A percentile compares a stretch with the other conserved stretches of the same genome.
phyloP scores from a whole-genome alignment of 208 protist genomes.

The Phytomonas sp. region DNA sequence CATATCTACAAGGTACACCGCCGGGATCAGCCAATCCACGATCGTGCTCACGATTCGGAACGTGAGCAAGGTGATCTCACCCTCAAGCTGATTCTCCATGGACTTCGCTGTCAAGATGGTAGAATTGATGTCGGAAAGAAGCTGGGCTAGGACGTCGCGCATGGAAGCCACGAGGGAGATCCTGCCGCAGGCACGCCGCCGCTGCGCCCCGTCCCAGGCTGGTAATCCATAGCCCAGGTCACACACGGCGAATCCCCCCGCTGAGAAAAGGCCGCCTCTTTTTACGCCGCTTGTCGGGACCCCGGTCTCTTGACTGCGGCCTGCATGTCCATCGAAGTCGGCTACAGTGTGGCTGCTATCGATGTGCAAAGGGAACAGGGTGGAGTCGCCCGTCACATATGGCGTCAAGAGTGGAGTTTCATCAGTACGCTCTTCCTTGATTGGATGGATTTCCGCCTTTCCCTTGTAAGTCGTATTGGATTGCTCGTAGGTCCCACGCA shows the following conservation, averaged over 20 bases:
- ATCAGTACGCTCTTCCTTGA: neutral
- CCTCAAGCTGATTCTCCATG: slow-evolving; percentile 45
- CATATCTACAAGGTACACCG: slow-evolving; percentile 42
- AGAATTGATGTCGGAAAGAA: slow-evolving; percentile 13
- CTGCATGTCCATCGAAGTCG: neutral
- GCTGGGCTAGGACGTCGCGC: slow-evolving; percentile 3
- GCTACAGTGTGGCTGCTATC: neutral
- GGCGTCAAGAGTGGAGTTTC: neutral
- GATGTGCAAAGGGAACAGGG: neutral
- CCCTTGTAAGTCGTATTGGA: slow-evolving; percentile 11
- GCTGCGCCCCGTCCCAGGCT: neutral
- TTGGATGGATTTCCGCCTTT: slow-evolving; percentile 10
- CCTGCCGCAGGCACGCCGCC: neutral
- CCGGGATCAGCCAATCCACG: slow-evolving; percentile 72
- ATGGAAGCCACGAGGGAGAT: neutral
- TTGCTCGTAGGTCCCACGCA: slow-evolving; percentile 12
- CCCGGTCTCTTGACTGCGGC: neutral
- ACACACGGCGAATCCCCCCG: neutral
- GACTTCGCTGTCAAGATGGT: slow-evolving; percentile 13
- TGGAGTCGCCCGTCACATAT: neutral
- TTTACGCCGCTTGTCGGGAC: neutral
- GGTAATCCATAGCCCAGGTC: neutral
- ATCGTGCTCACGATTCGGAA: slow-evolving; percentile 72
- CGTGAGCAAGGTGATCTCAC: slow-evolving; percentile 61
- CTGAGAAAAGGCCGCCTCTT: neutral